phyloP scores from a whole-genome alignment of 2,329 filamentous ascomycete genomes.

The Metarhizium guizhouense region DNA sequence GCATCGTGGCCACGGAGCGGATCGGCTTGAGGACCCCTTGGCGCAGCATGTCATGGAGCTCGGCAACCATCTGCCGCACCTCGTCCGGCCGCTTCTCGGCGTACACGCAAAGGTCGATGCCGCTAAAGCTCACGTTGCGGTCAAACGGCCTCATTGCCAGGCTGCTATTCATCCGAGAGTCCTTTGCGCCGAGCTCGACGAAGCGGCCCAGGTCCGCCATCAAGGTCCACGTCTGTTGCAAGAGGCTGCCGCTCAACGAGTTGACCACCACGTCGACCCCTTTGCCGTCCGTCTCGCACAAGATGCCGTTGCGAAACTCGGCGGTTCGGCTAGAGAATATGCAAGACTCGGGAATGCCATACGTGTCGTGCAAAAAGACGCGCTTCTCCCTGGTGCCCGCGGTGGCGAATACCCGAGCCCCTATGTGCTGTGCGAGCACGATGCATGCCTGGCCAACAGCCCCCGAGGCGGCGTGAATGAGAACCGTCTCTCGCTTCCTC shows the following conservation, averaged over 20 bases:
- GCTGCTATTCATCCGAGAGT: slow-evolving; percentile 23
- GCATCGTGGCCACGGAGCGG: slow-evolving; percentile 6
- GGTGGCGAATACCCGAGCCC: slow-evolving; percentile 19
- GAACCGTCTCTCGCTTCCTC: slow-evolving; percentile 19
- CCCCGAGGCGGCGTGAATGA: slow-evolving; percentile 20
- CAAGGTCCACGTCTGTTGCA: slow-evolving; percentile 17
- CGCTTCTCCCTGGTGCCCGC: slow-evolving; percentile 18
- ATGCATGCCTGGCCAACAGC: slow-evolving; percentile 12
- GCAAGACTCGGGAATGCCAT: slow-evolving; percentile 15
- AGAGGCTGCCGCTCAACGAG: slow-evolving; percentile 6
- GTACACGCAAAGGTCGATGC: slow-evolving; percentile 26
- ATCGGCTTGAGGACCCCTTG: slow-evolving; percentile 1
- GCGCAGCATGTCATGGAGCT: slow-evolving; percentile 9
- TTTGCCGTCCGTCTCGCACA: slow-evolving; percentile 7
- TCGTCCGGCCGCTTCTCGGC: slow-evolving; percentile 7
- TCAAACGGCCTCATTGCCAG: slow-evolving; percentile 27
- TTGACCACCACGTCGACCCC: slow-evolving; percentile 10
- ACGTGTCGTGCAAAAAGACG: slow-evolving; percentile 14
- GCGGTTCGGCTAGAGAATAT: slow-evolving; percentile 18
- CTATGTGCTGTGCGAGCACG: slow-evolving; percentile 5
- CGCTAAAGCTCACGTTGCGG: slow-evolving; percentile 29
- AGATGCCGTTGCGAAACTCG: slow-evolving; percentile 15
- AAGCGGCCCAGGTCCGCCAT: slow-evolving; percentile 22
- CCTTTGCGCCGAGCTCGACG: slow-evolving; percentile 27
- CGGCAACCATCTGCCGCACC: slow-evolving; percentile 4